Conservation (phyloP, 2,329 filamentous ascomycete genomes). For the Fonsecaea pugnacius region DNA sequence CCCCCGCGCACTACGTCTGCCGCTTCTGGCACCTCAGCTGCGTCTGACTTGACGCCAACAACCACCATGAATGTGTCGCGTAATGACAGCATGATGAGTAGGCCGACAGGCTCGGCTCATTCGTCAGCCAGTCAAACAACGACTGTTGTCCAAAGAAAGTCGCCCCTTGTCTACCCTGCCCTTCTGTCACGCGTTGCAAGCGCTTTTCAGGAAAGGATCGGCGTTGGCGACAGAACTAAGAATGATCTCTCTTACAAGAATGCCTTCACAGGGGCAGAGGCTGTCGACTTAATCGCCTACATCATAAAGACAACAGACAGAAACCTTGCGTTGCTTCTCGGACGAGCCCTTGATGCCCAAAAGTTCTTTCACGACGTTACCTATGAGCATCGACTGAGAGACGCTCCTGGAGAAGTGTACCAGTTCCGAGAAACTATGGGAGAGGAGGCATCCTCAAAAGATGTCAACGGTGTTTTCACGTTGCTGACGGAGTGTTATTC, state of each 20-base stretch:
- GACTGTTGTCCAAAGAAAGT: conserved; percentile 66
- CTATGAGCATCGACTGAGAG: conserved; percentile 91
- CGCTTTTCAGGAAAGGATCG: conserved; percentile 87
- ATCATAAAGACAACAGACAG: conserved; percentile 97
- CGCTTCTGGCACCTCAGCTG: conserved; percentile 65
- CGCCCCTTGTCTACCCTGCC: conserved; percentile 91
- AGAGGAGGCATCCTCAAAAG: conserved; percentile 69
- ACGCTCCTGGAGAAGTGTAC: conserved; percentile 93
- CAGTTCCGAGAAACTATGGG: conserved; percentile 93
- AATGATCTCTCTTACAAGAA: conserved; percentile 97
- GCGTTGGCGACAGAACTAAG: conserved; percentile 85
- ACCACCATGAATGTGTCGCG: conserved; percentile 61
- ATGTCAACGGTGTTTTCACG: conserved; percentile 95
- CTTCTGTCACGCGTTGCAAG: conserved; percentile 90
- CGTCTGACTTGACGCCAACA: conserved; percentile 51
- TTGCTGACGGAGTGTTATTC: conserved; percentile 97
- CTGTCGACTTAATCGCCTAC: conserved; percentile 91
- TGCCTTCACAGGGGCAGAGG: conserved; percentile 92
- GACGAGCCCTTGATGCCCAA: conserved; percentile 90
- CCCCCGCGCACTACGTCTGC: conserved; percentile 80
- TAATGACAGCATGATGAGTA: conserved; percentile 61
- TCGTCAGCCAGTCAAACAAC: conserved; percentile 60
- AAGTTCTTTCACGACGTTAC: conserved; percentile 99
- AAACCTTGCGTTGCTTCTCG: conserved; percentile 87
- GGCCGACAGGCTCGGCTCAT: conserved; percentile 61